Percentiles rank a stretch among this genome's conserved stretches.
Evolutionary conservation across 2,329 filamentous ascomycete species (phyloP).

Genomic region (Chrysoporthe cubensis): DNA sequence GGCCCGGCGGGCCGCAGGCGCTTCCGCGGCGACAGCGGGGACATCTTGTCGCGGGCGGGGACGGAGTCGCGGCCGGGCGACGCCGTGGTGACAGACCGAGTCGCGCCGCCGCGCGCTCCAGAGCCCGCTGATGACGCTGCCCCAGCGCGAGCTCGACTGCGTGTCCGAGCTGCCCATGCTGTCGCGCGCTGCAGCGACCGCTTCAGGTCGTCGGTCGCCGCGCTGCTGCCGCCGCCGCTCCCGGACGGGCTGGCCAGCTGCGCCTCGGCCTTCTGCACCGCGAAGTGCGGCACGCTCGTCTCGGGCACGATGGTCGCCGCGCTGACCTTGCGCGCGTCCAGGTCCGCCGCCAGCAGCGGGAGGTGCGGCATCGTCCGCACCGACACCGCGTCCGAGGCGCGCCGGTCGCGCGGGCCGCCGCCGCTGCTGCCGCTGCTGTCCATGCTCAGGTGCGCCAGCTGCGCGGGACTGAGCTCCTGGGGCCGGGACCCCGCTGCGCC

Average conservation of each 20-base stretch:
- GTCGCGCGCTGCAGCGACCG: no score
- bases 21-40: no score
- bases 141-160: no score
- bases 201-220: no score
- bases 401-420: constrained; percentile 52
- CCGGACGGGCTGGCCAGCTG: constrained; percentile 46
- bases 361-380: constrained; percentile 59
- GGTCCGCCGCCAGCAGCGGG: constrained; percentile 64
- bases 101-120: no score
- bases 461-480: constrained; percentile 51
- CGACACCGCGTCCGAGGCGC: constrained; percentile 59
- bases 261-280: constrained; percentile 54
- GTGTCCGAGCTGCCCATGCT: no score
- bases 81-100: no score
- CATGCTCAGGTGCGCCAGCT: constrained; percentile 57
- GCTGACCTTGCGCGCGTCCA: constrained; percentile 64
- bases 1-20: no score
- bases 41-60: no score
- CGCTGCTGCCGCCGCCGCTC: constrained; percentile 16
- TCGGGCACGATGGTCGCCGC: constrained; percentile 66
- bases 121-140: no score
- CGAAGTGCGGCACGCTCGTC: constrained; percentile 69
- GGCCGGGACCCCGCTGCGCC: no score
- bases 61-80: no score
- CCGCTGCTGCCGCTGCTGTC: constrained; percentile 36